Evolutionary conservation across 2,329 filamentous ascomycete genomes (phyloP), one percentile per base, ranked within the genome.

Genomic region (Leptographium procerum): DNA sequence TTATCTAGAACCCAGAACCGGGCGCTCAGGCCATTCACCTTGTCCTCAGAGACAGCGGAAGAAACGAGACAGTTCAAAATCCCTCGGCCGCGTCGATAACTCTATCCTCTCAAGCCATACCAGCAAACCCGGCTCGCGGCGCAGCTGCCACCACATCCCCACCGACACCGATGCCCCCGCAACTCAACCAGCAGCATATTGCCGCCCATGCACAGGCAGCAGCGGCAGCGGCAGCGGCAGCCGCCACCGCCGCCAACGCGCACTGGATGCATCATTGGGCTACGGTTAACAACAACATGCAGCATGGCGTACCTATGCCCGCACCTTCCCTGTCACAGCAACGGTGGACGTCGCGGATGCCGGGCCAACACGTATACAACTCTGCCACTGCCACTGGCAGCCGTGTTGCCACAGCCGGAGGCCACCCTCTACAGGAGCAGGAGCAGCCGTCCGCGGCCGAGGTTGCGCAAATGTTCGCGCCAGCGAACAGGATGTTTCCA

Each of bases 31-130:
- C 55, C 28, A 14, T 60, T 6, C 58, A 60, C 14, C 51, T 60
- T n/a, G 58, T 60, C n/a, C 58, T 60, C n/a, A 51, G 58, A 13
- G 58, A 60, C 9, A 14, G 3, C 31, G 24, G 11, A 14, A 19
- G 26, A 16, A 28, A 16, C 19, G 3, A 22, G 26, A 11, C 52
- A 14, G 19, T 26, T 45, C 36, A 16, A 26, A 14, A 7, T 24
- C 8, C 24, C 22, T 24, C 50, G 28, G 22, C 50, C 19, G 7
- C 34, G n/a, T 19, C 40, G 40, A n/a, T 19, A 7, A 19, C 16
- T 8, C 40, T 19, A 43, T n/a, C 40, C 40, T 43, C 40, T 19
- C 40, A 43, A 43, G 40, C 40, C 13, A 16, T 19, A 16, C 36
- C 36, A 19, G 36, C 36, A 16, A 40, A 40, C 29, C 19, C 26